Conservation (phyloP, 805 yeast species). For the Tetrapisispora arboricola region DNA sequence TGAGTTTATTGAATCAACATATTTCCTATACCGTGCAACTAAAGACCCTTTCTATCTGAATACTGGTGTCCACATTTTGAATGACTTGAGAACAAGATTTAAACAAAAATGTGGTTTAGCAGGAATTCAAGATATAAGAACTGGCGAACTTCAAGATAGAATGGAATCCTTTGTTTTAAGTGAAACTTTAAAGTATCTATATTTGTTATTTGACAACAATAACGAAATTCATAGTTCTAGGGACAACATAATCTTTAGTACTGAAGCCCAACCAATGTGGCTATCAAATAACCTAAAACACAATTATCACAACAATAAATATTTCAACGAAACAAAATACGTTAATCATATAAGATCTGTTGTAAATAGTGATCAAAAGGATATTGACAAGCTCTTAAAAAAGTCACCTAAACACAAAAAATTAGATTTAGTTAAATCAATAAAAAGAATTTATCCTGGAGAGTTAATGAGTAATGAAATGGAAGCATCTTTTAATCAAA, state of each 20-base stretch:
- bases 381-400: background rate
- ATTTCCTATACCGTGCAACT: constrained; percentile 74
- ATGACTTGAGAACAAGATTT: constrained; percentile 43
- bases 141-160: constrained; percentile 56
- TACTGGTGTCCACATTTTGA: constrained; percentile 57
- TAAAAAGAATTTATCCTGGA: background rate
- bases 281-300: constrained; percentile 31
- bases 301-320: constrained; percentile 17
- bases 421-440: background rate
- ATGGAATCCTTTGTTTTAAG: constrained; percentile 89
- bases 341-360: constrained; percentile 11
- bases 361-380: constrained; percentile 1
- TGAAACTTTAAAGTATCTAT: constrained; percentile 79
- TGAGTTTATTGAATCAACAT: constrained; percentile 83
- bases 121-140: constrained; percentile 59
- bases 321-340: constrained; percentile 13
- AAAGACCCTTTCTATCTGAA: constrained; percentile 73
- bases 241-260: constrained; percentile 48
- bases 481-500: background rate
- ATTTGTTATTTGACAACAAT: constrained; percentile 62
- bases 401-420: background rate
- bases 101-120: constrained; percentile 68
- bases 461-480: background rate
- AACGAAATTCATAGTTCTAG: constrained; percentile 41
- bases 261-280: constrained; percentile 93